Percentiles rank a stretch among this genome's conserved stretches.
Conservation (phyloP, 179 eudicot genomes). For the Heliamphora pulchella region DNA sequence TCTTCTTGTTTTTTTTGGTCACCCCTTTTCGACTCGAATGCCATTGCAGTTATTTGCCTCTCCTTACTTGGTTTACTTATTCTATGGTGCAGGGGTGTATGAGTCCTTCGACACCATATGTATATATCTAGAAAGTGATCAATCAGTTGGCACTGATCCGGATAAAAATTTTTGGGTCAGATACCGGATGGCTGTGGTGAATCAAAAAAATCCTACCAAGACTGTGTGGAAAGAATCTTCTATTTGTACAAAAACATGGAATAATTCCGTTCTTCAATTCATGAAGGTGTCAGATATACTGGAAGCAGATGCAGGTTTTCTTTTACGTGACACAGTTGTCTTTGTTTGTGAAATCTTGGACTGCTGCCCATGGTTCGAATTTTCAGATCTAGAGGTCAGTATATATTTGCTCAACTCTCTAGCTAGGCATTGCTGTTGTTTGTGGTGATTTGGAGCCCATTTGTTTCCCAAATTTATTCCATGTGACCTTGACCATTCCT, state of each 20-base stretch:
- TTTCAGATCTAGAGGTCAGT: constrained; percentile 94
- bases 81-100: constrained; percentile 62
- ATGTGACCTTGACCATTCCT: no score
- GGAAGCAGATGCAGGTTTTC: constrained; percentile 91
- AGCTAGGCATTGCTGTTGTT: constrained; percentile 3
- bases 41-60: background rate
- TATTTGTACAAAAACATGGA: constrained; percentile 97
- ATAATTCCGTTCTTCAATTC: constrained; percentile 96
- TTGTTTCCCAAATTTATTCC: no score
- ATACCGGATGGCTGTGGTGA: constrained; percentile 91
- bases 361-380: constrained; percentile 99
- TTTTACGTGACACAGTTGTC: constrained; percentile 78
- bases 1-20: constrained; percentile 20
- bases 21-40: background rate
- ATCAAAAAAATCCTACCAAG: constrained; percentile 81
- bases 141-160: constrained; percentile 77
- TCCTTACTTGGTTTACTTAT: constrained; percentile 15
- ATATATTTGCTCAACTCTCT: background rate
- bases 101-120: constrained; percentile 99
- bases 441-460: no score
- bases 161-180: constrained; percentile 98
- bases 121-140: constrained; percentile 95
- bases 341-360: constrained; percentile 98
- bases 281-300: constrained; percentile 99
- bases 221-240: constrained; percentile 99